Base-by-base conservation (phyloP, 2,329 filamentous ascomycete genomes). In the Aspergillus aculeatinus region DNA sequence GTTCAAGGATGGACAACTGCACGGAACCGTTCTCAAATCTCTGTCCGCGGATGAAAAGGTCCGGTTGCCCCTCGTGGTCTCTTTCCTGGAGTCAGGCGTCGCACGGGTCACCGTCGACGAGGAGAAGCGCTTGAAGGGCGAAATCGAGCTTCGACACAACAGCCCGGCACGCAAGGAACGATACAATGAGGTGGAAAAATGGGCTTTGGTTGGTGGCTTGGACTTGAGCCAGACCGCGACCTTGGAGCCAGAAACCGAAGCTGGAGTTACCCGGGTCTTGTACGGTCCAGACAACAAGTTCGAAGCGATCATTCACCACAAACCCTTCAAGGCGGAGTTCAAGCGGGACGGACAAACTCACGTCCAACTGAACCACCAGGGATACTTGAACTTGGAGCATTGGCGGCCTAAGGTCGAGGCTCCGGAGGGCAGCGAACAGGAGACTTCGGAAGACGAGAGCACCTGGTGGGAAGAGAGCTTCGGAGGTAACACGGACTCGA, bases 381-480 rank as follows among this genome's bases (percentile, higher is more conserved):
- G 94, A 0, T 80, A 96, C 63, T 75, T 99, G 75, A 99, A 98
- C 71, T 78, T 98, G 74, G 95, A 99, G 76, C 95, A 99, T 74
- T 99, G 95, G 95, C 84, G 95, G 62, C 84, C 89, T 48, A 96
- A 96, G 83, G 78, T 92, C 16, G 93, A 96, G 57, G 81, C 77
- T 29, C 77, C 79, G 44, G 85, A 87, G 59, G 83, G 80, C 59
- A 80, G 76, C 64, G 79, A 81, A 53, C 70, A 80, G 54, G 74
- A 80, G 27, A 63, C 74, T 39, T 71, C 74, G 39, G 70, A 78
- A 11, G 82, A 81, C 65, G 90, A 97, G 73, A 90, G 88, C 77
- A 97, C 93, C 3, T 97, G 92, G 92, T 99, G 95, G 95, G 95
- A 99, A 6, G 95, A 99, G 80, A 86, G 85, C 0, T 99, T 99